phyloP scores from a whole-genome alignment of 2,329 filamentous ascomycete genomes.

The Epichloe coenophiala region DNA sequence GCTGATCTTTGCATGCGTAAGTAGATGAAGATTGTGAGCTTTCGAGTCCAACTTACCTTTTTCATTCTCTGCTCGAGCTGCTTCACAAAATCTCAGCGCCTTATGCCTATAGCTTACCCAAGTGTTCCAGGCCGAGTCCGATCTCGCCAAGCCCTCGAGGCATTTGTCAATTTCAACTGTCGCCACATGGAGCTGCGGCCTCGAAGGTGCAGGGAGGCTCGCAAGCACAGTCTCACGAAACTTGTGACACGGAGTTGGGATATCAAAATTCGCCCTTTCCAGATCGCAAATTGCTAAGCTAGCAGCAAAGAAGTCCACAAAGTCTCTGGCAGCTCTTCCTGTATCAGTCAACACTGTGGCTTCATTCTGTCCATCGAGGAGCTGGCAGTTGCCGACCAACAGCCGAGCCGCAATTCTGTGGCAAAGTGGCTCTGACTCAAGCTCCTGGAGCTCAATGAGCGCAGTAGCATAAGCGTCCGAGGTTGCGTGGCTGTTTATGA shows the following conservation, averaged over 20 bases:
- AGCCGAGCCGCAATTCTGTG: conserved; percentile 43
- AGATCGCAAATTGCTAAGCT: conserved; percentile 44
- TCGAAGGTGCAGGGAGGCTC: conserved; percentile 26
- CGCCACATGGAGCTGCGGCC: conserved; percentile 36
- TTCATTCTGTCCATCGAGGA: conserved; percentile 44
- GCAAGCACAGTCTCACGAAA: conserved; percentile 37
- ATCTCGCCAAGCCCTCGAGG: conserved; percentile 37
- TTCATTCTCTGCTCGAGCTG: conserved; percentile 41
- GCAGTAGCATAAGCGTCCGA: conserved; percentile 32
- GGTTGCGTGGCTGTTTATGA: not conserved
- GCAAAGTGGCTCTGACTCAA: conserved; percentile 44
- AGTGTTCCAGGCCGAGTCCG: conserved; percentile 46
- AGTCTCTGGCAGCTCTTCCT: conserved; percentile 36
- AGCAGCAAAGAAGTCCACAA: conserved; percentile 42
- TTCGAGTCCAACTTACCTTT: conserved; percentile 28
- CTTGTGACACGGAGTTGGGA: conserved; percentile 31
- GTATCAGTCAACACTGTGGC: conserved; percentile 40
- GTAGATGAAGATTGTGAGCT: not conserved
- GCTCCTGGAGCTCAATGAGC: conserved; percentile 36
- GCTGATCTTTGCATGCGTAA: conserved; percentile 27
- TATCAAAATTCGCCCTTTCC: conserved; percentile 35
- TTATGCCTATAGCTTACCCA: conserved; percentile 51
- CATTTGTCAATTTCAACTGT: conserved; percentile 39
- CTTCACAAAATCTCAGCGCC: conserved; percentile 44
- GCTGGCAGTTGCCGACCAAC: conserved; percentile 43